A percentile compares a stretch with the other conserved stretches of the same genome.
phyloP scores from a whole-genome alignment of 1,139 yeast genomes.

The Taphrina betulina region DNA sequence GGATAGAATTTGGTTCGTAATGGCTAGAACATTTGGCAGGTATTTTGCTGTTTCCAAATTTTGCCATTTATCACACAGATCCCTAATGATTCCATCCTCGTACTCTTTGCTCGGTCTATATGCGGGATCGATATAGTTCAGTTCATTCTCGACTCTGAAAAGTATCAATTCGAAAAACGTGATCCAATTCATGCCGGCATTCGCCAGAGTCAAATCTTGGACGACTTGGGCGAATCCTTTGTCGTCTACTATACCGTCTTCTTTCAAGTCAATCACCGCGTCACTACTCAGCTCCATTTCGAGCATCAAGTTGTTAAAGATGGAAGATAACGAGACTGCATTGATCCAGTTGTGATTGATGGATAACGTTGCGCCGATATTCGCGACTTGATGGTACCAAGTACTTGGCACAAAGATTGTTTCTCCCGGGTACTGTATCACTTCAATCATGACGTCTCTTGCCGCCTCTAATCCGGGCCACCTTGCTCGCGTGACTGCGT shows the following conservation, averaged over 20 bases:
- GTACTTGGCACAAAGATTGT: constrained; percentile 36
- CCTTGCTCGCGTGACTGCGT: constrained; percentile 1
- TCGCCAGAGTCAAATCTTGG: constrained; percentile 23
- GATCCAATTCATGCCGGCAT: constrained; percentile 26
- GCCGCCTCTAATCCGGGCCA: constrained; percentile 11
- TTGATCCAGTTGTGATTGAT: constrained; percentile 35
- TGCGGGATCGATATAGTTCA: neutral
- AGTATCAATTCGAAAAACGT: constrained; percentile 13
- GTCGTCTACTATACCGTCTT: constrained; percentile 19
- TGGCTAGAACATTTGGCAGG: neutral
- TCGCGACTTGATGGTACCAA: constrained; percentile 34
- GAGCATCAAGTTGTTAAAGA: constrained; percentile 9
- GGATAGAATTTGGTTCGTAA: no score
- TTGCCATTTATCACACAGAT: constrained; percentile 9
- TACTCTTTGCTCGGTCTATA: constrained; percentile 7
- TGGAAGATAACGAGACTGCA: constrained; percentile 22
- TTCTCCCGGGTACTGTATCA: constrained; percentile 31
- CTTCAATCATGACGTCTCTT: constrained; percentile 16
- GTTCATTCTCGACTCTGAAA: constrained; percentile 3
- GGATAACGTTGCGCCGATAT: constrained; percentile 28
- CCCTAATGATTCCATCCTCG: constrained; percentile 2
- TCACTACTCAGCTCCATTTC: constrained; percentile 20
- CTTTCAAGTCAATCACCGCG: constrained; percentile 10
- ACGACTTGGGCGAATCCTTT: constrained; percentile 11
- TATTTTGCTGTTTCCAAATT: constrained; percentile 4